Evolutionary conservation across 305 asterid genomes (phyloP).

Genomic region (Solanum hybrid): DNA sequence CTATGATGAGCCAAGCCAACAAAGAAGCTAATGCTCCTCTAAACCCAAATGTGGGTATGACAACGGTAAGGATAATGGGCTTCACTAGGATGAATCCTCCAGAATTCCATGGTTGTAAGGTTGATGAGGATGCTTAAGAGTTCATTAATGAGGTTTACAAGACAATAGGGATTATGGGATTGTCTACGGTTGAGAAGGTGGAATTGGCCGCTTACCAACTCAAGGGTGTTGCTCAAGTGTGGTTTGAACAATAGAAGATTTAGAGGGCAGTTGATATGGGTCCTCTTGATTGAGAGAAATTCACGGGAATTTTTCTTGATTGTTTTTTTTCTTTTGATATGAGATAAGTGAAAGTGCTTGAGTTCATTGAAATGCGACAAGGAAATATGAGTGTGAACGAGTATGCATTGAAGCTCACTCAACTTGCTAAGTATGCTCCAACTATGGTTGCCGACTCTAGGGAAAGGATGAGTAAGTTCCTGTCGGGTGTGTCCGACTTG

Average conservation of each 20-base stretch:
- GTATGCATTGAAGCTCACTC: not conserved
- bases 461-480: not conserved
- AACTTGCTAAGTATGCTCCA: not conserved
- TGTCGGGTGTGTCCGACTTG: not conserved
- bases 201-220: not conserved
- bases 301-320: not conserved
- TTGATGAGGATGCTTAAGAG: not conserved
- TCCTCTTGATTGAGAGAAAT: not conserved
- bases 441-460: not conserved
- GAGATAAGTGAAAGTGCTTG: not conserved
- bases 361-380: not conserved
- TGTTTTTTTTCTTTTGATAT: not conserved
- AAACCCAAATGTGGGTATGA: not conserved
- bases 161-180: not conserved
- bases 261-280: not conserved
- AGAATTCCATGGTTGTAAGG: not conserved
- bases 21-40: not conserved
- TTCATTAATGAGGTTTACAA: not conserved
- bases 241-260: not conserved
- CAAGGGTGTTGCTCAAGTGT: not conserved
- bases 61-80: not conserved
- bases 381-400: not conserved
- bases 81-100: not conserved
- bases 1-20: not conserved
- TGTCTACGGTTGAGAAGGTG: not conserved